These are phyloP conservation scores for Colletotrichum acutatum DNA, from an alignment of 2,329 filamentous ascomycete species.

Conservation along the genomic window DNA sequence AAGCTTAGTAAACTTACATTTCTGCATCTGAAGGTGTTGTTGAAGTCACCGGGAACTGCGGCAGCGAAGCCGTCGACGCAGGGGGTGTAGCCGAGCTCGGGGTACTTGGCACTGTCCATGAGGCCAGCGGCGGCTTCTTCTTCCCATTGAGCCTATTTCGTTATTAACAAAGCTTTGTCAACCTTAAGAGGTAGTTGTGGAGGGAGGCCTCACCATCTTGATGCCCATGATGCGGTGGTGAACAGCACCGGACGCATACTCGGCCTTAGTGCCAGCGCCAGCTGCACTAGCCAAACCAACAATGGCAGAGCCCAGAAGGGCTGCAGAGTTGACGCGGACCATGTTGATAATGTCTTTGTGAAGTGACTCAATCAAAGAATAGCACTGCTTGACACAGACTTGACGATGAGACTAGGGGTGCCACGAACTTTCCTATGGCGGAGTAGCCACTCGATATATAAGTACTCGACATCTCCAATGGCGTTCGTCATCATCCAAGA, in stretches of 20 bases:
- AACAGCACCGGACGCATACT: conserved; percentile 39
- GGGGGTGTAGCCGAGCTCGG: conserved; percentile 49
- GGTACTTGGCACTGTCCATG: conserved; percentile 49
- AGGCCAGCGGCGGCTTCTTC: conserved; percentile 46
- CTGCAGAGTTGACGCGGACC: conserved; percentile 36
- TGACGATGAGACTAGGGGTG: not conserved
- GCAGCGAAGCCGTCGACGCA: conserved; percentile 57
- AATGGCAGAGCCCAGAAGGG: conserved; percentile 38
- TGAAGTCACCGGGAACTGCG: conserved; percentile 55
- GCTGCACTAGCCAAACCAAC: conserved; percentile 37
- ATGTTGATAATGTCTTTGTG: conserved; percentile 29
- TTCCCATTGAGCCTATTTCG: conserved; percentile 44
- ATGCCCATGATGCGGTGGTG: conserved; percentile 40
- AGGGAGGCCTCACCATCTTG: conserved; percentile 37
- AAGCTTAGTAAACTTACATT: conserved; percentile 46
- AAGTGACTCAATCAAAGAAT: conserved; percentile 3
- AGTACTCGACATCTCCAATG: not conserved
- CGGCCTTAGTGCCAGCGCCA: conserved; percentile 38
- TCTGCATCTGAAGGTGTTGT: conserved; percentile 59
- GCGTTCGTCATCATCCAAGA: not conserved
- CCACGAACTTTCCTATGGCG: not conserved
- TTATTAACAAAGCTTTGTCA: too few species aligned
- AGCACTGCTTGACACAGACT: conserved; percentile 1
- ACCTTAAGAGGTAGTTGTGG: too few species aligned
- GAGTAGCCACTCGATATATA: not conserved